Evolutionary conservation across 768 basidiomycete genomes (phyloP), one percentile per base, ranked within the genome.

Genomic region (Daedaleopsis nitida): DNA sequence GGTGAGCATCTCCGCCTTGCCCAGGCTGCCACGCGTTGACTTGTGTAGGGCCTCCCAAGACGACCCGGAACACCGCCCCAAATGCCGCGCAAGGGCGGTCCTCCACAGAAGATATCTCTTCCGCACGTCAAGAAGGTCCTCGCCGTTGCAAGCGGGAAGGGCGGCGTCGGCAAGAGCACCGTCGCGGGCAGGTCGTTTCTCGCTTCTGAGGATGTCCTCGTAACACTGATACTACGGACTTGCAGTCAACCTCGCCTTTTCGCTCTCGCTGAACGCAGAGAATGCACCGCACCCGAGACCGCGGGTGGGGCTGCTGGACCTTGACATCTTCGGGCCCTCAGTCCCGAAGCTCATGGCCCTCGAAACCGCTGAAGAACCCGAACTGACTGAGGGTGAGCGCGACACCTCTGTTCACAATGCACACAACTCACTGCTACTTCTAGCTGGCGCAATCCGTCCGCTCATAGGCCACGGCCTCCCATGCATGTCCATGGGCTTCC

Each of bases 401-500:
- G 34, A 45, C 34, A 17, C 23, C n/a, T 17, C 17, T 50, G 17
- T 32, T n/a, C 34, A 7, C 24, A 34, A 0, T 37, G 37, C 23
- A 32, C 24, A 5, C 10, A 8, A 1, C 19, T 38, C 14, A 17
- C 39, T 3, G 23, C 23, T 37, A 19, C 19, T 12, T 57, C 12
- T 57, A 75, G 94, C 69, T 38, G 94, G 93, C 11, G 88, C 89
- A 21, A 80, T 98, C 32, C 70, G 91, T 12, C 96, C 96, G 0
- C 75, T 98, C 16, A 81, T 80, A 19, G 97, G 97, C 69, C 94
- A 98, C 72, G 91, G 93, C 14, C 68, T 98, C 2, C 88, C 91
- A 16, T 92, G 91, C 67, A 98, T 98, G 96, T 97, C 95, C 0
- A 97, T 99, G 86, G 96, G 95, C 3, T 99, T 94, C 72, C 83